Evolutionary conservation across 345 rosid species (phyloP), one percentile per base, ranked within the genome.

Genomic region (Citrus reticulata): DNA sequence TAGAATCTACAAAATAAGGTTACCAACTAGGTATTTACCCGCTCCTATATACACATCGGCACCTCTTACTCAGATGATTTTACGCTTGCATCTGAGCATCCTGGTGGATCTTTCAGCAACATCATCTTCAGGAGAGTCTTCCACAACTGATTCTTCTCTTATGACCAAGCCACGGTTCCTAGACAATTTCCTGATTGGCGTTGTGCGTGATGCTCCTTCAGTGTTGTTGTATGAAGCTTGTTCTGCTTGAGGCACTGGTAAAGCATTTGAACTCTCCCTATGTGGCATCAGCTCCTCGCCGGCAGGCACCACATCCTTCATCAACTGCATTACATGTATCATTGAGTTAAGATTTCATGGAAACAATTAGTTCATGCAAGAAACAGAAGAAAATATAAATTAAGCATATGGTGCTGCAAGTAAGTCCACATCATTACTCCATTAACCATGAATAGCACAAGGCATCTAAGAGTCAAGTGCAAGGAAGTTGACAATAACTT

Each of bases 281-380:
- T 81, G 84, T 8, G 97, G 98, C 98, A 94, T 93, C 72, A 93
- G 81, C 85, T 94, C 97, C 82, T 91, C 90, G 1, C 93, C 97
- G 73, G 42, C 75, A 25, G 90, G 84, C 63, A 96, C 89, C 71
- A 46, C 34, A 62, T 84, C 78, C 72, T 64, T 81, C 95, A 92
- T 92, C 76, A 87, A 63, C 98, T 93, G 81, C 66, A 76, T 78
- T 76, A 42, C 59, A 35, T 66, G 20, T 29, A 57, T 25, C 29
- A 72, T 20, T 22, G 2, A 25, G n/a, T 65, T 14, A 22, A n/a
- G 30, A 34, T 39, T 39, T 13, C 13, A 46, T 1, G 40, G 27
- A 40, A 20, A 40, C 9, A 57, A 57, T 5, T 55, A 77, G 25
- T 39, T 22, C 5, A 20, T 27, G 16, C 35, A 6, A 17, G 35